Evolutionary conservation across 257 asterid species (phyloP), one percentile per base, ranked within the genome.

Genomic region (Fraxinus quadrangulata): DNA sequence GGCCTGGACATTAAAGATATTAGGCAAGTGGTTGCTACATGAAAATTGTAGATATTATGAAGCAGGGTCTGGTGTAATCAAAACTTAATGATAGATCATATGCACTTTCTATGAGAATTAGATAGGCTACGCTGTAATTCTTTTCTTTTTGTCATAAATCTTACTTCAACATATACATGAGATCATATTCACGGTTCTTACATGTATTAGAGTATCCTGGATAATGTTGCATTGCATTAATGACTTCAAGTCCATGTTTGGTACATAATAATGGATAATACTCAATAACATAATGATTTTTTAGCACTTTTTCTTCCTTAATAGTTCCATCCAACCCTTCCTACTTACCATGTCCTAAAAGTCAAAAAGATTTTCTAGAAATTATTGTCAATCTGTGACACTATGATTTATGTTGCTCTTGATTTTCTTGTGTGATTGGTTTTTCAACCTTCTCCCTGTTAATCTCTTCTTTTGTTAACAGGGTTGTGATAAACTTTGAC

Each of bases 1-100:
- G 99, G 99, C 80, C 87, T 96, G 79, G 99, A 96, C 84, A 84
- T 96, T 51, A 96, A 96, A 85, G 99, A 96, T 89, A 92, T 96
- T 86, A 93, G 97, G 98, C 92, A 65, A 39, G 83, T 84, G 31
- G 42, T 59, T 73, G 54, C 71, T 45, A 13, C 28, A 23, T 68
- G 56, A 61, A 31, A 65, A 63, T 74, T 56, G 74, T 63, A n/a
- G 11, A 23, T 23, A 0, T 17, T 6, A 6, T 1, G 65, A 17
- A 19, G 24, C 65, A 1, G 61, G n/a, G 9, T 16, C 61, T 59
- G 67, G 31, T 31, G 11, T 61, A 61, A 61, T 61, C 5, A 23
- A 14, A 61, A 21, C 28, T 21, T 61, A 2, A 9, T 61, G 67
- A 61, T 6, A 59, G 10, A 59, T 59, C 14, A 59, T 59, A 61